Evolutionary conservation across 345 rosid species (phyloP).

Genomic region (Hevea brasiliensis): DNA sequence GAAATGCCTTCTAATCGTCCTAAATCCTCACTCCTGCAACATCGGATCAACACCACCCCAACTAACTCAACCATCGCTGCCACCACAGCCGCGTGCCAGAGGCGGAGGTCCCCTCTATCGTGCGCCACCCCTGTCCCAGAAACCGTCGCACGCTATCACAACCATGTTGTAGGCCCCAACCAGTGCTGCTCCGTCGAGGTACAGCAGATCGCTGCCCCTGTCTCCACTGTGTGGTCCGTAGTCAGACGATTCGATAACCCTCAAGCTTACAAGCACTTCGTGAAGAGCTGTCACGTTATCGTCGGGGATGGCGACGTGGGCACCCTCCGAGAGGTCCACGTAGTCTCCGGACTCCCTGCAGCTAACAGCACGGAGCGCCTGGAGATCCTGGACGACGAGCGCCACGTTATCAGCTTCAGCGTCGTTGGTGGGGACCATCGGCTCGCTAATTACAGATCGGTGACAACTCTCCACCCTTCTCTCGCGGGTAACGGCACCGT

Average conservation of each 20-base stretch:
- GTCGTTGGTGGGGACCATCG: constrained; percentile 41
- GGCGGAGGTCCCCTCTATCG: constrained; percentile 30
- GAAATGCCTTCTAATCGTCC: constrained; percentile 32
- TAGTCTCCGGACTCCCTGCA: constrained; percentile 38
- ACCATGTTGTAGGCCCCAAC: constrained; percentile 28
- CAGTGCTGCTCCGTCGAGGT: constrained; percentile 37
- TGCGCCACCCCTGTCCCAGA: constrained; percentile 26
- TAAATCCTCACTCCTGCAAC: constrained; percentile 34
- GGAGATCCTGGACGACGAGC: constrained; percentile 42
- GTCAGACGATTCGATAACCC: constrained; percentile 39
- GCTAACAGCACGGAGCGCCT: constrained; percentile 35
- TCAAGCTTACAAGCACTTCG: constrained; percentile 35
- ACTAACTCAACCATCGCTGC: constrained; percentile 5
- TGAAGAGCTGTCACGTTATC: constrained; percentile 39
- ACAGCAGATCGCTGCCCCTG: constrained; percentile 36
- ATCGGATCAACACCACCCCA: constrained; percentile 26
- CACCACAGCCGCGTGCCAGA: constrained; percentile 15
- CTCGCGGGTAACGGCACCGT: constrained; percentile 34
- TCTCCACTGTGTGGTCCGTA: constrained; percentile 38
- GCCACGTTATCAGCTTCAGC: constrained; percentile 36
- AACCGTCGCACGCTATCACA: constrained; percentile 24
- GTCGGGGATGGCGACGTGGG: constrained; percentile 34
- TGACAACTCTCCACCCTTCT: constrained; percentile 33
- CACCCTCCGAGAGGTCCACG: constrained; percentile 35
- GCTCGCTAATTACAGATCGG: constrained; percentile 40